Evolutionary conservation across 768 basidiomycete species (phyloP).

Genomic region (Trametes cingulata): DNA sequence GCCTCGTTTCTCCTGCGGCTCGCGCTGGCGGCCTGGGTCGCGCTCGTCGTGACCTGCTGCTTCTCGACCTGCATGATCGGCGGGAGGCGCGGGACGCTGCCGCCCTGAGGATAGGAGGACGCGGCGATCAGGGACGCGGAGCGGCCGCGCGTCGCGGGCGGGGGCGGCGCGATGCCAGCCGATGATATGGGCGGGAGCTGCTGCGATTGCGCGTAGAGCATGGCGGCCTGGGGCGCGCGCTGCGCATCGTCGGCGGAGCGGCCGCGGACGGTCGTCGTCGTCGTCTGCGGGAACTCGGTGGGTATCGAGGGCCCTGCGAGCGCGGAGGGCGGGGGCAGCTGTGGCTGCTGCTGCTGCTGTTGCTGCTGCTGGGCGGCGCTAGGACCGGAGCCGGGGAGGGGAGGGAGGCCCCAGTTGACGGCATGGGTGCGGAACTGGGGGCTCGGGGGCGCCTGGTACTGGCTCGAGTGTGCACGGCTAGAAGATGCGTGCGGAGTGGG

Average conservation of each 20-base stretch:
- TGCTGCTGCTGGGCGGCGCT: constrained; percentile 7
- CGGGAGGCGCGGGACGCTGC: constrained; percentile 55
- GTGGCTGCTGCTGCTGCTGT: constrained; percentile 19
- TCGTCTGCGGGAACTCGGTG: constrained; percentile 8
- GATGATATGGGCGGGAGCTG: constrained; percentile 21
- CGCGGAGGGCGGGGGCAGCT: constrained; percentile 42
- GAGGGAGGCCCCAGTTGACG: constrained; percentile 17
- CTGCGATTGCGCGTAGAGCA: constrained; percentile 49
- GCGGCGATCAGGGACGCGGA: constrained; percentile 25
- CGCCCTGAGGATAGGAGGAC: constrained; percentile 11
- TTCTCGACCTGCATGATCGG: constrained; percentile 91
- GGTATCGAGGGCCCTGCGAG: constrained; percentile 39
- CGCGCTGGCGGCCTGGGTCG: constrained; percentile 89
- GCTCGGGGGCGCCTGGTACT: constrained; percentile 8
- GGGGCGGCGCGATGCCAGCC: neutral
- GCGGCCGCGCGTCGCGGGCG: constrained; percentile 9
- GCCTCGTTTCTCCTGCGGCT: constrained; percentile 89
- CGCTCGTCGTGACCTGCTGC: constrained; percentile 92
- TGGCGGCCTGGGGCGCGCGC: constrained; percentile 54
- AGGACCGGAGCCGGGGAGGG: constrained; percentile 3
- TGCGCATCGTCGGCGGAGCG: constrained; percentile 46
- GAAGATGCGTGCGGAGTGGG: constrained; percentile 22
- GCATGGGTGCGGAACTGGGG: constrained; percentile 21
- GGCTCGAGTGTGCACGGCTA: neutral
- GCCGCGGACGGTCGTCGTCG: constrained; percentile 20